These are phyloP conservation scores for Clathrus columnatus DNA, from an alignment of 768 basidiomycete genomes.

Conservation along the genomic window DNA sequence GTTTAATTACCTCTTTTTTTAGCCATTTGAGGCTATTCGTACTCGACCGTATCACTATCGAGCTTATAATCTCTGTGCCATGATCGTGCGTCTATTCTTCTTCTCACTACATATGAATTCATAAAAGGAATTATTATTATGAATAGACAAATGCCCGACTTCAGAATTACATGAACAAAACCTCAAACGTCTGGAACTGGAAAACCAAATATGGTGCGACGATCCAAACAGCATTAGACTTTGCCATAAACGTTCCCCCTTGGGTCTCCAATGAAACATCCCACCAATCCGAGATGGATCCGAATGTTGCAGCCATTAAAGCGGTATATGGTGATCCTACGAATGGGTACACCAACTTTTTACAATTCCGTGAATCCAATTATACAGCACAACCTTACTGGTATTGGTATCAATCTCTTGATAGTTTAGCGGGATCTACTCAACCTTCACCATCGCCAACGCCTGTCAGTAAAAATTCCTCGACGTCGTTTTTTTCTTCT, in stretches of 20 bases:
- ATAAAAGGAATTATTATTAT: conserved; percentile 12
- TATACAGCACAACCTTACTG: conserved; percentile 11
- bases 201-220: conserved; percentile 16
- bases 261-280: conserved; percentile 4
- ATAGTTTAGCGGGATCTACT: background rate
- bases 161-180: conserved; percentile 17
- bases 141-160: conserved; percentile 18
- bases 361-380: conserved; percentile 9
- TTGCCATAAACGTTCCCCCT: conserved; percentile 19
- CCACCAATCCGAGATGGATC: conserved; percentile 14
- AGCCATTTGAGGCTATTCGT: conserved; percentile 21
- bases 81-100: too few species aligned
- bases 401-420: conserved; percentile 12
- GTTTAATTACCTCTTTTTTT: background rate
- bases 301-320: conserved; percentile 16
- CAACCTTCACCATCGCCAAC: background rate
- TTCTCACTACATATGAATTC: too few species aligned
- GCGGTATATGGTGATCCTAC: conserved; percentile 20
- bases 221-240: conserved; percentile 21
- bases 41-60: conserved; percentile 25
- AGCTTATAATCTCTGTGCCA: conserved; percentile 19
- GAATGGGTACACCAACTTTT: conserved; percentile 16
- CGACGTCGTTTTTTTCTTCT: too few species aligned
- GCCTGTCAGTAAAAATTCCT: too few species aligned
- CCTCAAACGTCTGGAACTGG: conserved; percentile 18